Evolutionary conservation across 495 filamentous ascomycete species (phyloP).

Genomic region (Apiosordaria backusii): DNA sequence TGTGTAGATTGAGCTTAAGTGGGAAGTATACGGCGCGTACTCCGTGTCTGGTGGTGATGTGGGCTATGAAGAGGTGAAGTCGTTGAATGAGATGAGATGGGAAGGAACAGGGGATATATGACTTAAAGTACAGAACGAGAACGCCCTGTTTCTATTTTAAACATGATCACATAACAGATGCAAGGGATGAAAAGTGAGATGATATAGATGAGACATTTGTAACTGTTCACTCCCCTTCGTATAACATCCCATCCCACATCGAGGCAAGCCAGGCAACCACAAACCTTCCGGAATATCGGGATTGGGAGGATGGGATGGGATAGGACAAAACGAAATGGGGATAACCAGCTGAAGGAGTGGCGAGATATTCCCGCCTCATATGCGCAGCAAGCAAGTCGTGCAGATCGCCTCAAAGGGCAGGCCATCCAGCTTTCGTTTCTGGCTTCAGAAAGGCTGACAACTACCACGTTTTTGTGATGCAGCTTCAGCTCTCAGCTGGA

Average conservation of each 20-base stretch:
- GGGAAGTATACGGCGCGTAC: not conserved
- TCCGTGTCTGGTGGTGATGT: not conserved
- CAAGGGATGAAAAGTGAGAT: not conserved
- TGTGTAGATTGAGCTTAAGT: not conserved
- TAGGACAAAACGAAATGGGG: not conserved
- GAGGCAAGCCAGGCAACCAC: not conserved
- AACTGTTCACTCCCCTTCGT: not conserved
- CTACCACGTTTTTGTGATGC: not conserved
- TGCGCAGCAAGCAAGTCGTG: conserved; percentile 11
- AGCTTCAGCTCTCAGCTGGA: not conserved
- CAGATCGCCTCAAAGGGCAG: conserved; percentile 1
- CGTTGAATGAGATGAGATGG: not conserved
- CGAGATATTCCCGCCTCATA: conserved; percentile 16
- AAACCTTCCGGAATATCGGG: not conserved
- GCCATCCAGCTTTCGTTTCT: conserved; percentile 3
- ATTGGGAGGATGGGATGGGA: not conserved
- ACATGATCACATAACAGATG: not conserved
- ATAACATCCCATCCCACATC: not conserved
- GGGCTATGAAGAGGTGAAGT: not conserved
- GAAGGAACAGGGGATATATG: not conserved
- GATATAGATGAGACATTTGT: not conserved
- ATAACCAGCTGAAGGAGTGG: conserved; percentile 3
- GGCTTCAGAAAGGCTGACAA: conserved; percentile 2
- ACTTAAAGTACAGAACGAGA: not conserved
- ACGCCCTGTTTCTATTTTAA: not conserved